phyloP scores from a whole-genome alignment of 23 red algal genomes.

The Cyanidiococcus yangmingshanensis region DNA sequence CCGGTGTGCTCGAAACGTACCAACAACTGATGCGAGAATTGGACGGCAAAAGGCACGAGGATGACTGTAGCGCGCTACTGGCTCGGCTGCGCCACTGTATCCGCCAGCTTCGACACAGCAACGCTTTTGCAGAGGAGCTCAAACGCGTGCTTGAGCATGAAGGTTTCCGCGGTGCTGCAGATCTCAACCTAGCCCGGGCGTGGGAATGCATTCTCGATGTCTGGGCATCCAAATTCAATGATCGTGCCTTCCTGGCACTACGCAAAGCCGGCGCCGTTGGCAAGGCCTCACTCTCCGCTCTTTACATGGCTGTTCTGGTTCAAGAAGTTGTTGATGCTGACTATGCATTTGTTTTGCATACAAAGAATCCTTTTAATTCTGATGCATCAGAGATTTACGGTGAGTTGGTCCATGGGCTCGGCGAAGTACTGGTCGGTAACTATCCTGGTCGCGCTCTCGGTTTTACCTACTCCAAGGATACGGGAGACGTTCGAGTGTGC shows the following conservation, averaged over 20 bases:
- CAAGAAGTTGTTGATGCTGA: constrained; percentile 78
- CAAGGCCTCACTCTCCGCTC: constrained; percentile 30
- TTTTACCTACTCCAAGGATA: constrained; percentile 20
- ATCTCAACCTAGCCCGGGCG: constrained; percentile 32
- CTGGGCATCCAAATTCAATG: constrained; percentile 91
- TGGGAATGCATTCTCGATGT: constrained; percentile 72
- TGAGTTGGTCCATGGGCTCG: constrained; percentile 50
- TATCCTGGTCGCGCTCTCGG: constrained; percentile 58
- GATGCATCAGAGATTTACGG: constrained; percentile 51
- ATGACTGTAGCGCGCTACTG: constrained; percentile 45
- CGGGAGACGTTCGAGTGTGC: constrained; percentile 28
- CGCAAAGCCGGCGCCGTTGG: constrained; percentile 31
- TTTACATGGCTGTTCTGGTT: constrained; percentile 86
- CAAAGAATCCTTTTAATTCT: constrained; percentile 47
- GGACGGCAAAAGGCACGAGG: constrained; percentile 26
- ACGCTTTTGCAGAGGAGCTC: constrained; percentile 50
- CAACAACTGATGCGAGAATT: constrained; percentile 35
- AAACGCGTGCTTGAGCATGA: constrained; percentile 61
- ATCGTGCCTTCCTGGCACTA: constrained; percentile 69
- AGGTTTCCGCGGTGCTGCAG: constrained; percentile 39
- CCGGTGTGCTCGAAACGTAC: constrained; percentile 36
- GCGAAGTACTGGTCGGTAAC: constrained; percentile 61
- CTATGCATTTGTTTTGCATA: constrained; percentile 89
- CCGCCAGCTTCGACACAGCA: constrained; percentile 36
- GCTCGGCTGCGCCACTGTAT: constrained; percentile 46